Evolutionary conservation across 768 basidiomycete genomes (phyloP), one percentile per base, ranked within the genome.

Genomic region (Tricholoma sp.): DNA sequence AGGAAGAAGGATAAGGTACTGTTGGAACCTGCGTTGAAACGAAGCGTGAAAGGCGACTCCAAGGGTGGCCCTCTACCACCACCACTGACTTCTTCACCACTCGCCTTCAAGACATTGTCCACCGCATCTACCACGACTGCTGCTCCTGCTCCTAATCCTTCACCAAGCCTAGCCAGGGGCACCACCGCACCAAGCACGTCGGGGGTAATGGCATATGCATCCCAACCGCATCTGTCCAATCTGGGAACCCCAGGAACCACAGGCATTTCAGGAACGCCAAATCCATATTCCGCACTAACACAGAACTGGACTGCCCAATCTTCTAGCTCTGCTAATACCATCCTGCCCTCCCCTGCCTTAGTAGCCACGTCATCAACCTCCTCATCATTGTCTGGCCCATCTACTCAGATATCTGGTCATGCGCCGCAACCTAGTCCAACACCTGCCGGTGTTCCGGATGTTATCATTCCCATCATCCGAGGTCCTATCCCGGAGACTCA

Each of bases 401-500:
- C 61, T 53, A 24, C 61, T 56, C 49, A 59, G 51, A 12, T 28
- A 28, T 24, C 20, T 45, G 24, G 12, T 45, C 20, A 45, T 5
- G 51, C 61, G 53, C 55, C 62, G 44, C 53, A 59, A 34, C n/a
- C 53, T 56, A 44, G 37, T 15, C 56, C 61, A n/a, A 32, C 60
- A 2, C 68, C 65, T 49, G 57, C 70, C 10, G 54, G 68, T 17
- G 71, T 79, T 48, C 75, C 80, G 11, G 79, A 80, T 54, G 86
- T 91, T 32, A 80, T 83, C 49, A 80, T 92, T 49, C 91, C 92
- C 8, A 91, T 94, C 57, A 69, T 90, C 36, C 76, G 94, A 42
- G 86, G 85, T 6, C 84, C 88, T 39, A 81, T 88, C 64, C 92
- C 82, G 28, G 74, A 80, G 4, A 80, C 83, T 17, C 84, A 85